Percentiles rank a stretch among this genome's conserved stretches.
phyloP scores from a whole-genome alignment of 2,329 filamentous ascomycete genomes.

The Fusarium pseudonygamai region DNA sequence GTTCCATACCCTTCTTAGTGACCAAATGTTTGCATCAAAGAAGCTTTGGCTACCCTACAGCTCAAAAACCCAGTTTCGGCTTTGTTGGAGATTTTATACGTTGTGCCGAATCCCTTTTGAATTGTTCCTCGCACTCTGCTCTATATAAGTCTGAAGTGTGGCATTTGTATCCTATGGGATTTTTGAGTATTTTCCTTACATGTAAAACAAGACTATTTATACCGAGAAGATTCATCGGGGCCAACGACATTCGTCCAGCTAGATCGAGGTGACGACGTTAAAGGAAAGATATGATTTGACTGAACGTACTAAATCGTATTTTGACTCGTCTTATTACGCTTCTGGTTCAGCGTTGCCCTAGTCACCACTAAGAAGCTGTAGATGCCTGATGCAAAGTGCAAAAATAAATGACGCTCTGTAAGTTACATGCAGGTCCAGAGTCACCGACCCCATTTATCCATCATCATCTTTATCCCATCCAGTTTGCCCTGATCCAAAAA shows the following conservation, averaged over 20 bases:
- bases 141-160: neutral
- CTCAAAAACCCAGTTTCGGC: neutral
- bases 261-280: neutral
- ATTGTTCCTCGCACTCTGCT: neutral
- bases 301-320: neutral
- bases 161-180: neutral
- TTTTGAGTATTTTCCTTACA: neutral
- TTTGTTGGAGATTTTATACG: neutral
- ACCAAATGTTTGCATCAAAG: neutral
- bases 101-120: neutral
- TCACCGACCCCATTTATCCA: neutral
- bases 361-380: neutral
- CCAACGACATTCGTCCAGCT: neutral
- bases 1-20: neutral
- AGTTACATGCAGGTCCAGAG: neutral
- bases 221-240: neutral
- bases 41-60: neutral
- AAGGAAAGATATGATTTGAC: neutral
- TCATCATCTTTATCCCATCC: neutral
- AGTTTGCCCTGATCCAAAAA: constrained; percentile 8
- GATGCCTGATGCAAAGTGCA: neutral
- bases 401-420: constrained; percentile 2
- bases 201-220: neutral
- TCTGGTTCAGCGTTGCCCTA: neutral
- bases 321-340: neutral